Percentiles rank a stretch among this genome's conserved stretches.
phyloP scores from a whole-genome alignment of 1,139 yeast species.

The Diutina pseudorugosa region DNA sequence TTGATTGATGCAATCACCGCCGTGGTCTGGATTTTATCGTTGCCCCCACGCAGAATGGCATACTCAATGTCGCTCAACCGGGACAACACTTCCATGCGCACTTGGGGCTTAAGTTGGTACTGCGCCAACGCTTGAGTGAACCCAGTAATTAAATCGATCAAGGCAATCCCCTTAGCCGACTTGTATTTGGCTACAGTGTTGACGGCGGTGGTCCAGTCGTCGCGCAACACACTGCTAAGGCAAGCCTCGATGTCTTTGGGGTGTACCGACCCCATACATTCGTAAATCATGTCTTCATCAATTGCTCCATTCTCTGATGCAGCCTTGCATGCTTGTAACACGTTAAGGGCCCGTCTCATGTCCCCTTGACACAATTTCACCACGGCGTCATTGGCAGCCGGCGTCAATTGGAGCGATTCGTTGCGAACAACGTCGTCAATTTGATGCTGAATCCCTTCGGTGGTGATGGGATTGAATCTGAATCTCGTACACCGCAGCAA shows the following conservation, averaged over 20 bases:
- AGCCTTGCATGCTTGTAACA: slow-evolving; percentile 86
- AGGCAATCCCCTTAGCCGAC: slow-evolving; percentile 69
- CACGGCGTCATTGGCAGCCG: slow-evolving; percentile 55
- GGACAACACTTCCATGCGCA: slow-evolving; percentile 51
- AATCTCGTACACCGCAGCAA: slow-evolving; percentile 91
- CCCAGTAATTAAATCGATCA: slow-evolving; percentile 73
- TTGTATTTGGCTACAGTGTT: slow-evolving; percentile 54
- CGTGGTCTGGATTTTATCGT: slow-evolving; percentile 78
- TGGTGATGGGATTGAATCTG: slow-evolving; percentile 74
- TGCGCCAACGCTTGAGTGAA: slow-evolving; percentile 56
- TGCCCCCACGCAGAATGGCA: slow-evolving; percentile 85
- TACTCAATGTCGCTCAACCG: slow-evolving; percentile 83
- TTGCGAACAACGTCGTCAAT: slow-evolving; percentile 53
- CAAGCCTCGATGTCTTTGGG: slow-evolving; percentile 75
- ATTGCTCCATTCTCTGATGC: slow-evolving; percentile 43
- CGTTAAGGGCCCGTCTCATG: slow-evolving; percentile 92
- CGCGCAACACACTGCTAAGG: slow-evolving; percentile 64
- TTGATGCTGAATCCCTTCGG: slow-evolving; percentile 55
- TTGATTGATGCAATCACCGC: slow-evolving; percentile 87
- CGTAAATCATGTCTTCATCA: slow-evolving; percentile 67
- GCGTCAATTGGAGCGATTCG: slow-evolving; percentile 48
- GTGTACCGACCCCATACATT: slow-evolving; percentile 92
- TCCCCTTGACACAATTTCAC: slow-evolving; percentile 75
- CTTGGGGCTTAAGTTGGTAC: slow-evolving; percentile 49
- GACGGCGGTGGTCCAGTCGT: slow-evolving; percentile 78